Percentiles rank a stretch among this genome's conserved stretches.
phyloP scores from a whole-genome alignment of 2,329 filamentous ascomycete species.

The Neonectria neomacrospora region DNA sequence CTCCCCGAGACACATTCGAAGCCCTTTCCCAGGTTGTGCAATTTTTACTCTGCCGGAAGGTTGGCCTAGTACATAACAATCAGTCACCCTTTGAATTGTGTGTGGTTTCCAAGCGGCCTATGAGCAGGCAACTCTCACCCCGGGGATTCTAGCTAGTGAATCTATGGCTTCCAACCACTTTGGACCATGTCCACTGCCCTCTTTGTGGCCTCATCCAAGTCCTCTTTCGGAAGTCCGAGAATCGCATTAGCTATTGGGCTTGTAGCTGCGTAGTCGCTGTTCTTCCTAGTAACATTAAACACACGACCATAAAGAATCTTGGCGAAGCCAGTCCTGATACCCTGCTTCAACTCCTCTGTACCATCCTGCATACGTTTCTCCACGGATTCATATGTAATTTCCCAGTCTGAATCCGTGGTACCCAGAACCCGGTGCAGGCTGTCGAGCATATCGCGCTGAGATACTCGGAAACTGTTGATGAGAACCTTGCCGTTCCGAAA shows the following conservation, averaged over 20 bases:
- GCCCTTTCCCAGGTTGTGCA: no score
- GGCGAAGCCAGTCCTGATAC: constrained; percentile 54
- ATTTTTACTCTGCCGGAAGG: no score
- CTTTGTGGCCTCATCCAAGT: constrained; percentile 60
- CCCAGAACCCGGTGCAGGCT: background rate
- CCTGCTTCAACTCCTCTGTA: constrained; percentile 55
- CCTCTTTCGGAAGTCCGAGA: constrained; percentile 67
- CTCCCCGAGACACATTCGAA: no score
- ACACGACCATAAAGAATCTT: constrained; percentile 65
- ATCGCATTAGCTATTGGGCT: constrained; percentile 59
- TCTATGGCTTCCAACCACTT: constrained; percentile 9
- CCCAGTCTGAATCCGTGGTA: background rate
- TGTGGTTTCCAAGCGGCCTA: background rate
- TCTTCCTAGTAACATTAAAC: constrained; percentile 56
- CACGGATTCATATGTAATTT: constrained; percentile 51
- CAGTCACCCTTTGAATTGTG: background rate
- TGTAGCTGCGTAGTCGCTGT: constrained; percentile 52
- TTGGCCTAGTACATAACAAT: no score
- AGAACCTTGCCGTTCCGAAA: constrained; percentile 59
- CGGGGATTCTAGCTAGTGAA: background rate
- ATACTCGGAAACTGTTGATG: constrained; percentile 66
- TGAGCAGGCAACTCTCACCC: background rate
- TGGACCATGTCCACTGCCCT: constrained; percentile 14
- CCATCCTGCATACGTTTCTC: constrained; percentile 62
- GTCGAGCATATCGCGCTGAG: background rate